phyloP scores from a whole-genome alignment of 2,329 filamentous ascomycete genomes.

The Fonsecaea pugnacius region DNA sequence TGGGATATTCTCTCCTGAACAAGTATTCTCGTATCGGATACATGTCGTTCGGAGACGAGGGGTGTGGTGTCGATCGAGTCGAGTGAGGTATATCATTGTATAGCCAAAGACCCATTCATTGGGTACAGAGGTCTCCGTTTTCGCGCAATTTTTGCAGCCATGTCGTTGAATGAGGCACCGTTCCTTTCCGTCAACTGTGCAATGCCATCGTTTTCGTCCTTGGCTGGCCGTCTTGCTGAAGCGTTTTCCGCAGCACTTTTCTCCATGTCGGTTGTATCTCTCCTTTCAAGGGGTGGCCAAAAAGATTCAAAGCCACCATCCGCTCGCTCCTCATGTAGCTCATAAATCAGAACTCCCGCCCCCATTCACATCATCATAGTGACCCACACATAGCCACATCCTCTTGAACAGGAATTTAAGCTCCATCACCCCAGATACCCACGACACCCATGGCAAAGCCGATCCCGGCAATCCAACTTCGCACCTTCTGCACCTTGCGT shows the following conservation, averaged over 20 bases:
- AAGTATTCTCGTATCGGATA: not conserved
- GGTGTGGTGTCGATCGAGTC: not conserved
- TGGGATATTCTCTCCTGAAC: not conserved
- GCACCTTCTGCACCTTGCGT: constrained; percentile 45
- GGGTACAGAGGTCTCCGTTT: not conserved
- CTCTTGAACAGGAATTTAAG: constrained; percentile 30
- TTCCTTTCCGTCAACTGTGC: not conserved
- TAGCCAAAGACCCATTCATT: not conserved
- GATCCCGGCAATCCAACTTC: constrained; percentile 47
- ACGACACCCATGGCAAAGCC: constrained; percentile 54
- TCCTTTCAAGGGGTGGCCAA: not conserved
- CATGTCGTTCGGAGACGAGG: not conserved
- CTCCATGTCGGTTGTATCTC: not conserved
- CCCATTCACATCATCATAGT: not conserved
- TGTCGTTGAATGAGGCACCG: not conserved
- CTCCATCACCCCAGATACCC: constrained; percentile 54
- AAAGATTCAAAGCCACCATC: not conserved
- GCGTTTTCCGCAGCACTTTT: not conserved
- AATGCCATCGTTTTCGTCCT: not conserved
- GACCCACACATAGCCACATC: not conserved
- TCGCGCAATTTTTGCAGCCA: not conserved
- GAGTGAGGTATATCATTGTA: not conserved
- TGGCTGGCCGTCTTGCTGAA: not conserved
- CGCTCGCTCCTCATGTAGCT: not conserved
- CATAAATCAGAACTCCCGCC: not conserved